Evolutionary conservation across 768 basidiomycete species (phyloP), one percentile per base, ranked within the genome.

Genomic region (Ramaria rubella): DNA sequence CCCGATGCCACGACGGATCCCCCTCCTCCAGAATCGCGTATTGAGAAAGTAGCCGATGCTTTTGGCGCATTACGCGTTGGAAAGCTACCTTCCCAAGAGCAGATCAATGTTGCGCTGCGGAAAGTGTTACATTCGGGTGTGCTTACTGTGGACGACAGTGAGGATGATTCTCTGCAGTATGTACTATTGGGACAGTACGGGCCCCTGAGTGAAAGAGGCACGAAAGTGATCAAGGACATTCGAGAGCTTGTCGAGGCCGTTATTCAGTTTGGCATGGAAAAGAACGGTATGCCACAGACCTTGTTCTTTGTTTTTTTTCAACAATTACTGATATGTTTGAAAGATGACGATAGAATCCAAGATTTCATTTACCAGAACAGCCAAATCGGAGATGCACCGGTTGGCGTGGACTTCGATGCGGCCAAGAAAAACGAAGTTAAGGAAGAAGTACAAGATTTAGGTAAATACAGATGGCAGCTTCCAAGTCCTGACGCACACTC

Each of bases 61-160:
- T 26, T 66, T 15, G 66, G 55, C 4, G 65, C 65, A 26, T 31
- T 67, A 5, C 46, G 56, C 3, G 59, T 63, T 17, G 65, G 65
- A 6, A 66, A 66, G 42, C 58, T 67, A 26, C 66, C 66, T 3
- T 65, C 65, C 12, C 65, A 66, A 49, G 59, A 59, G 2, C 66
- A 67, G 46, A 31, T 65, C 12, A 54, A 61, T 31, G 48, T 29
- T 5, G 60, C 54, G 0, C 43, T 65, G 11, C 55, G 61, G 12
- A 23, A 23, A 23, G 21, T 64, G n/a, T 38, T 67, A 21, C 27
- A 30, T 1, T 65, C 65, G n/a, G 52, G 57, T 19, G 15, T 63
- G 1, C 40, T 67, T 23, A 51, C 59, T 7, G n/a, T 38, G 5
- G 59, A 53, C 24, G 24, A 30, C 24, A 48, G 46, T n/a, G 27